phyloP scores from a whole-genome alignment of 2,329 filamentous ascomycete genomes.

The Hypoxylon sp. region DNA sequence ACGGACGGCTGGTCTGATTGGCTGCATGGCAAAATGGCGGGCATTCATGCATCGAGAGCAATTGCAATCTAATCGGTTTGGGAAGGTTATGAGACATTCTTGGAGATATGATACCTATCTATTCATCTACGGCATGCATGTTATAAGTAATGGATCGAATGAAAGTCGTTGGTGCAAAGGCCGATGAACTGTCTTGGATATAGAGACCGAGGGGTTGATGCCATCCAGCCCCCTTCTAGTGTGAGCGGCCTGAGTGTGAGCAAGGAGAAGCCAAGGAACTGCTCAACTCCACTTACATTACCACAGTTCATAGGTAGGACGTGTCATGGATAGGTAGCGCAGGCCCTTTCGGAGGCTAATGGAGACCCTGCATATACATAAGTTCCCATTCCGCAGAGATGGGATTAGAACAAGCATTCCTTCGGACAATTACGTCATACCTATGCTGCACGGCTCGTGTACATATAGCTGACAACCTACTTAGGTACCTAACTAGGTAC shows the following conservation, averaged over 20 bases:
- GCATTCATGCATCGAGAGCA: constrained; percentile 28
- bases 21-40: constrained; percentile 27
- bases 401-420: constrained; percentile 6
- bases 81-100: constrained; percentile 19
- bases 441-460: constrained; percentile 11
- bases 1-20: constrained; percentile 29
- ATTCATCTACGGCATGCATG: background rate
- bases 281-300: constrained; percentile 5
- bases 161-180: constrained; percentile 6
- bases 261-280: background rate
- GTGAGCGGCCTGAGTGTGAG: too few relatives aligned
- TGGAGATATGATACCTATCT: background rate
- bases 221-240: background rate
- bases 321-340: constrained; percentile 9
- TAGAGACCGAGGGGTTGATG: background rate
- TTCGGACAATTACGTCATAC: constrained; percentile 30
- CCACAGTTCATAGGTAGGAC: constrained; percentile 1
- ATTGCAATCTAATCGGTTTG: background rate
- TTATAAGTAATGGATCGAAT: constrained; percentile 8
- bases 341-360: constrained; percentile 9
- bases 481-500: too few relatives aligned
- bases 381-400: constrained; percentile 5
- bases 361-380: constrained; percentile 28
- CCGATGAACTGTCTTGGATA: background rate
- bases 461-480: too few relatives aligned